Evolutionary conservation across 192 early-diverging fungal genomes (phyloP), one percentile per base, ranked within the genome.

Genomic region (Coemansia sp.): DNA sequence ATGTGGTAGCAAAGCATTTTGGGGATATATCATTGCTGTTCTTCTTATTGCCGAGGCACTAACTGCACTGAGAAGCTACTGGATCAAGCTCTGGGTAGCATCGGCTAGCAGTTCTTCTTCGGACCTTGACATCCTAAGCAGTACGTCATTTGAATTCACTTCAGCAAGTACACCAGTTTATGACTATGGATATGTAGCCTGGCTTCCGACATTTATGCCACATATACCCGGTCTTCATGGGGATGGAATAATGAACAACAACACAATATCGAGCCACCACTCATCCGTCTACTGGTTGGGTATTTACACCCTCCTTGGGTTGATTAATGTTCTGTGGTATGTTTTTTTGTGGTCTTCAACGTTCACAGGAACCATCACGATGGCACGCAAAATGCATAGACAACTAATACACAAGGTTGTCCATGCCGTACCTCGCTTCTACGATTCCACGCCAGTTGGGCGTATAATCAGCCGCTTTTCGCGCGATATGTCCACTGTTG

Each of bases 401-500:
- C 69, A 78, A 15, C 66, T 90, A 17, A 48, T 89, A 29, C 67
- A 73, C 17, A 67, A 79, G 35, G 76, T 92, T 32, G 58, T 87
- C 5, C 75, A 79, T 32, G 88, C 90, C 5, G 89, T 88, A 55
- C 79, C 94, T 23, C 86, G 87, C 32, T 95, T 93, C 83, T 92
- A 90, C 71, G 92, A 93, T 56, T 85, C 88, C 4, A 91, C 89
- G 4, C 93, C 93, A 17, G 67, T 90, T 9, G 92, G 92, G 19
- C 83, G 89, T n/a, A 90, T 92, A 41, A 85, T 89, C 65, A 93
- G 92, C 67, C 71, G 93, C 49, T 93, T 92, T 65, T 87, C 89
- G 40, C 89, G 89, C 20, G 91, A 96, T 77, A 86, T 94, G 56
- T 85, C 87, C 8, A 85, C 84, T 5, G 81, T 93, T 62, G 92